Conservation (phyloP, 768 basidiomycete species). For the Trametopsis cervina region DNA sequence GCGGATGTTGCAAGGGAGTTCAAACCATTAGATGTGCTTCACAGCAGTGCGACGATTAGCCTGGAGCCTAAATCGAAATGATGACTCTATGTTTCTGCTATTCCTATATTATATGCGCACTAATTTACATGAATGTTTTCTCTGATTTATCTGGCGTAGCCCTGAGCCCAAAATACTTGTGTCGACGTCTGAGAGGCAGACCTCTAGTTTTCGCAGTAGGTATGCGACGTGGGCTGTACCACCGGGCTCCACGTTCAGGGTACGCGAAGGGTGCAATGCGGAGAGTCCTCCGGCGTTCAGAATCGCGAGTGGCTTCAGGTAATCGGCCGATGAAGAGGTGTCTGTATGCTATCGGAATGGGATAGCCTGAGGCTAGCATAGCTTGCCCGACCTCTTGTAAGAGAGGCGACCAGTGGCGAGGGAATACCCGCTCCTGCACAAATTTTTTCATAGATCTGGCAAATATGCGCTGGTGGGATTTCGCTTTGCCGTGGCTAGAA, state of each 20-base stretch:
- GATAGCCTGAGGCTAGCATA: conserved; percentile 33
- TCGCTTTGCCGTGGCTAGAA: not conserved
- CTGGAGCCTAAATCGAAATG: conserved; percentile 31
- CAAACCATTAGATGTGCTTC: conserved; percentile 36
- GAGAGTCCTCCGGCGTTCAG: not conserved
- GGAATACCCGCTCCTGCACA: conserved; percentile 16
- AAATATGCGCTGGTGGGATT: not conserved
- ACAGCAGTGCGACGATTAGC: conserved; percentile 31
- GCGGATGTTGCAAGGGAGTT: conserved; percentile 48
- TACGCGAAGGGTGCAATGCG: conserved; percentile 2
- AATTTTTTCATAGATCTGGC: not conserved
- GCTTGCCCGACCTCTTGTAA: conserved; percentile 31
- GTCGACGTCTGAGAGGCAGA: conserved; percentile 23
- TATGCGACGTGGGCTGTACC: conserved; percentile 18
- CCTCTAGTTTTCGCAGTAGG: conserved; percentile 27
- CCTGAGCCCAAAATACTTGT: conserved; percentile 16
- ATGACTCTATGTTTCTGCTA: not conserved
- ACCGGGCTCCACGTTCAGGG: not conserved
- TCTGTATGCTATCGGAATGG: conserved; percentile 33
- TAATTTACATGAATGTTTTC: not conserved
- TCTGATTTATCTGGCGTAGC: conserved; percentile 17
- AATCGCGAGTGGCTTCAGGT: not conserved
- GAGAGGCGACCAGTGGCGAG: conserved; percentile 26
- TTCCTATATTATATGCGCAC: not conserved
- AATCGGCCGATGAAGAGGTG: conserved; percentile 32